These are phyloP conservation scores for Colletotrichum sp. DNA, from an alignment of 2,329 filamentous ascomycete species.

Conservation along the genomic window DNA sequence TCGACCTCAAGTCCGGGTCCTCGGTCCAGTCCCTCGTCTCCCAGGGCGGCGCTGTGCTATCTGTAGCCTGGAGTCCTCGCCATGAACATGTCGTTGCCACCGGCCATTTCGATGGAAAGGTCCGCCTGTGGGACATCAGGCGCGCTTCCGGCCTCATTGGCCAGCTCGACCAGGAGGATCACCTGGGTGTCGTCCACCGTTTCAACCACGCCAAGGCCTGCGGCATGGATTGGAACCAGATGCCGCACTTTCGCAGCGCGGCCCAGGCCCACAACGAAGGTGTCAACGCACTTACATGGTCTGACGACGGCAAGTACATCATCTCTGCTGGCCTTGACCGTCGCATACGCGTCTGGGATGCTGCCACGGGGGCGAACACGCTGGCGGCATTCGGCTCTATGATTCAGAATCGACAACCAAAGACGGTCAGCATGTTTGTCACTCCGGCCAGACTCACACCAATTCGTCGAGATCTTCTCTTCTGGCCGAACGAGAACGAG, in stretches of 20 bases:
- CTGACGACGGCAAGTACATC: conserved; percentile 76
- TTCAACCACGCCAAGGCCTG: conserved; percentile 36
- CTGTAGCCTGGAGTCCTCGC: conserved; percentile 81
- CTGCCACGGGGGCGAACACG: conserved; percentile 81
- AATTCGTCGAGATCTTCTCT: conserved; percentile 68
- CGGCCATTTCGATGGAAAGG: conserved; percentile 82
- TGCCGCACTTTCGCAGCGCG: conserved; percentile 49
- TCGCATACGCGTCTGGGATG: conserved; percentile 86
- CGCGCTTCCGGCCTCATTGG: conserved; percentile 78
- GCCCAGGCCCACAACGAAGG: conserved; percentile 78
- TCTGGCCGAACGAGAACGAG: conserved; percentile 84
- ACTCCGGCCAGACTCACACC: conserved; percentile 65
- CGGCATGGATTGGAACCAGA: conserved; percentile 32
- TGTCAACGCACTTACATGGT: conserved; percentile 87
- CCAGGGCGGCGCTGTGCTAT: conserved; percentile 70
- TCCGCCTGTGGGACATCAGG: conserved; percentile 87
- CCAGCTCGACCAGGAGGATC: conserved; percentile 84
- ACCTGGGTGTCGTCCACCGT: conserved; percentile 65
- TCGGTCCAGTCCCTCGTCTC: conserved; percentile 74
- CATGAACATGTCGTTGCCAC: conserved; percentile 82
- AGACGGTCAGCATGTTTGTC: conserved; percentile 65
- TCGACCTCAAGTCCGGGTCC: conserved; percentile 85
- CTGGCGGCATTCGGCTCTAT: conserved; percentile 86
- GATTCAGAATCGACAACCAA: conserved; percentile 74
- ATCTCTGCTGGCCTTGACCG: conserved; percentile 85